A percentile compares a stretch with the other conserved stretches of the same genome.
Conservation (phyloP, 805 yeast species). For the Candida qinlingensis region DNA sequence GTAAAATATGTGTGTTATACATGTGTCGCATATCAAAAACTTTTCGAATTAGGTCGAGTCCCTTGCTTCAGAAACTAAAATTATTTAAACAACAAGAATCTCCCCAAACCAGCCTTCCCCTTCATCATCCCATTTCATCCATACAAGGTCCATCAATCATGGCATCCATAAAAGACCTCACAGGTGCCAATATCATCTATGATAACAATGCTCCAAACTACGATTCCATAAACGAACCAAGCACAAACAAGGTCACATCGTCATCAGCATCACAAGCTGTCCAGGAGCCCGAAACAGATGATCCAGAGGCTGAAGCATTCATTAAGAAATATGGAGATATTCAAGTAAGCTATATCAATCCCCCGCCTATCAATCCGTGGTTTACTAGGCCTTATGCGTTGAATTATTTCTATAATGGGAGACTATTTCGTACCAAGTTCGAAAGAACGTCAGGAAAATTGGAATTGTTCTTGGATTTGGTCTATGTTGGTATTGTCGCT, state of each 20-base stretch:
- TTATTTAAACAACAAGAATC: no score
- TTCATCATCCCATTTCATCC: conserved; percentile 16
- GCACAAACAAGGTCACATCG: not conserved
- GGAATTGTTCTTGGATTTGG: conserved; percentile 57
- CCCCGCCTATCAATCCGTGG: conserved; percentile 30
- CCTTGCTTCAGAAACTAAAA: no score
- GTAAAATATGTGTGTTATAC: no score
- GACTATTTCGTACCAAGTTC: conserved; percentile 46
- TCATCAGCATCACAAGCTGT: not conserved
- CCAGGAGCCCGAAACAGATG: conserved; percentile 46
- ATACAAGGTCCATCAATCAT: not conserved
- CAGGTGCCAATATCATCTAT: not conserved
- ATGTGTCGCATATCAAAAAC: no score
- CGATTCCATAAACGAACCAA: not conserved
- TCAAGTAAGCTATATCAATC: conserved; percentile 39
- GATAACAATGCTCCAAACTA: not conserved
- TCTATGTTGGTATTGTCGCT: conserved; percentile 60
- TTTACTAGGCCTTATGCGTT: conserved; percentile 52
- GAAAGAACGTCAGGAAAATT: conserved; percentile 48
- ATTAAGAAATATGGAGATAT: conserved; percentile 45
- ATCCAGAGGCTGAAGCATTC: conserved; percentile 31
- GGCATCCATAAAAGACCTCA: not conserved
- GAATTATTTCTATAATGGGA: conserved; percentile 55
- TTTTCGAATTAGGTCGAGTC: no score
- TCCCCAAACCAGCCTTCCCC: not conserved